Conservation (phyloP, 192 early-diverging fungal genomes). For the Glomus cerebriforme region DNA sequence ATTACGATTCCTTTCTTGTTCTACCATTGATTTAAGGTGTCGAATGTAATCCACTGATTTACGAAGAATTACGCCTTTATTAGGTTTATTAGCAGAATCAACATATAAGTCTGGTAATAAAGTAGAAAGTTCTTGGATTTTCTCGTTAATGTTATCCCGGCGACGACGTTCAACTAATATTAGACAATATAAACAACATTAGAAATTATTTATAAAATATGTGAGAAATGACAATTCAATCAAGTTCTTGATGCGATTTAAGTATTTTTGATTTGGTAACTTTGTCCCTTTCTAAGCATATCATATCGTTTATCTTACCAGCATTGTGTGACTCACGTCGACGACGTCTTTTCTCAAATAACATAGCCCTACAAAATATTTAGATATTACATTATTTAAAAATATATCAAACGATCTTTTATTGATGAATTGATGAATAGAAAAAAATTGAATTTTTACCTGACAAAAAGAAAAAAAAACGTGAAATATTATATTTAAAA, state of each 20-base stretch:
- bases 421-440: not conserved
- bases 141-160: constrained; percentile 98
- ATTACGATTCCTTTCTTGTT: constrained; percentile 63
- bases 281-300: not conserved
- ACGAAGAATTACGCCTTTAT: constrained; percentile 94
- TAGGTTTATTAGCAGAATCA: constrained; percentile 84
- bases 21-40: constrained; percentile 70
- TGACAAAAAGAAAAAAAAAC: not conserved
- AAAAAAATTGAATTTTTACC: not conserved
- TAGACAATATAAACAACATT: not conserved
- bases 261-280: not conserved
- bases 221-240: no score
- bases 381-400: not conserved
- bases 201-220: not conserved
- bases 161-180: constrained; percentile 83
- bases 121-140: constrained; percentile 87
- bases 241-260: no score
- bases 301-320: constrained; percentile 32
- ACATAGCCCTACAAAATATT: constrained; percentile 26
- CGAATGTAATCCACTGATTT: constrained; percentile 93
- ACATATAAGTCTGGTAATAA: constrained; percentile 81
- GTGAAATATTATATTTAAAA: not conserved
- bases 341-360: constrained; percentile 82
- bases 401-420: not conserved
- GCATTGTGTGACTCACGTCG: constrained; percentile 98